These are phyloP conservation scores for Claviceps africana DNA, from an alignment of 2,329 filamentous ascomycete species.

Conservation along the genomic window DNA sequence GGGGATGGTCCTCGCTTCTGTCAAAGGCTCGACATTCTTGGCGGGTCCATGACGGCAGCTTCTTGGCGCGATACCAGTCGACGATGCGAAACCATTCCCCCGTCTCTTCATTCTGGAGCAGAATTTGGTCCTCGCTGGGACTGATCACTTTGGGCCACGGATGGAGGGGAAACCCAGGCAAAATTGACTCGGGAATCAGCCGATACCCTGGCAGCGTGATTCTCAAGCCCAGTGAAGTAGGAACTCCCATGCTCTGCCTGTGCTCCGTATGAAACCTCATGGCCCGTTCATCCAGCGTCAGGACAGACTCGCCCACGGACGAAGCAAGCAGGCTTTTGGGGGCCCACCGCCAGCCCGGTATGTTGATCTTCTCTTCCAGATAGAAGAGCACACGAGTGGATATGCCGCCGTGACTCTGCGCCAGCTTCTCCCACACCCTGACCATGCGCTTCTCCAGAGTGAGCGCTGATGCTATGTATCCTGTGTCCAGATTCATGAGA, in stretches of 20 bases:
- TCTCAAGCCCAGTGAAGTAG: slow-evolving; percentile 9
- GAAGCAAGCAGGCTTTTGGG: slow-evolving; percentile 11
- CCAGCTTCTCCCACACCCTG: slow-evolving; percentile 12
- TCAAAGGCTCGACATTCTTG: slow-evolving; percentile 8
- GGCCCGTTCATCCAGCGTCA: slow-evolving; percentile 9
- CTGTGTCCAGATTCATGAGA: slow-evolving; percentile 13
- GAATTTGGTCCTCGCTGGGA: slow-evolving; percentile 6
- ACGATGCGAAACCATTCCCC: slow-evolving; percentile 9
- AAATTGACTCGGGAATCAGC: slow-evolving; percentile 2
- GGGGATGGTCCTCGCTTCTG: slow-evolving; percentile 3
- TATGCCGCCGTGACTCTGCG: slow-evolving; percentile 8
- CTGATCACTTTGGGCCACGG: slow-evolving; percentile 10
- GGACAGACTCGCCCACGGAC: slow-evolving; percentile 7
- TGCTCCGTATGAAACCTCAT: slow-evolving; percentile 5
- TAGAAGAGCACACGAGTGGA: slow-evolving; percentile 12
- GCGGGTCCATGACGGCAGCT: slow-evolving; percentile 8
- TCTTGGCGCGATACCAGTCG: slow-evolving; percentile 11
- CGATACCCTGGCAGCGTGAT: slow-evolving; percentile 7
- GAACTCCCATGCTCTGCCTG: slow-evolving; percentile 4
- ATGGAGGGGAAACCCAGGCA: slow-evolving; percentile 5
- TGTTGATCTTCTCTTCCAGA: slow-evolving; percentile 10
- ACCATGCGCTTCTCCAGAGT: slow-evolving; percentile 11
- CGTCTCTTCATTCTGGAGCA: slow-evolving; percentile 5
- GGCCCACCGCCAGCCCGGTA: slow-evolving; percentile 16
- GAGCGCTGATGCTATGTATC: slow-evolving; percentile 5